Evolutionary conservation across 2,329 filamentous ascomycete genomes (phyloP), one percentile per base, ranked within the genome.

Genomic region (Clonostachys rosea): DNA sequence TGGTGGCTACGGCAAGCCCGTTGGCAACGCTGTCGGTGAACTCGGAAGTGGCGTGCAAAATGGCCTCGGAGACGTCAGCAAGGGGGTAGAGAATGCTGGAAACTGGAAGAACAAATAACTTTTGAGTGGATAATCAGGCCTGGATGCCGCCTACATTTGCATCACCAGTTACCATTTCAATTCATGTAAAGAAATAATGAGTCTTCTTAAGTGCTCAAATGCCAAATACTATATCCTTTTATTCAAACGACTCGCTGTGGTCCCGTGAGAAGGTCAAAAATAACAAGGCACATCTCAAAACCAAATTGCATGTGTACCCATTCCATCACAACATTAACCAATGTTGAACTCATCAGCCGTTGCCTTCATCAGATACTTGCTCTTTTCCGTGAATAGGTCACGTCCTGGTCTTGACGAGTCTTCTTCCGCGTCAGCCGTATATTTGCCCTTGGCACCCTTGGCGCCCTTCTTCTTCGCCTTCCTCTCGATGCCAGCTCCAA

Each of bases 291-390:
- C 36, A 4, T 11, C 9, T 6, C 39, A 18, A 17, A 24, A 8
- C 39, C 11, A 12, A 11, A 30, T 41, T 17, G 12, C 12, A 12
- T n/a, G 39, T 45, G 9, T 9, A 30, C 43, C 24, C 6, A 8
- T 17, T 45, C n/a, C 33, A n/a, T 46, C 36, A 24, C 14, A 30
- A 47, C 36, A n/a, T 47, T 68, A 85, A 14, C 83, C 83, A 60
- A 87, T 78, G 60, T 87, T 87, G 59, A 87, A 87, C 67, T 87
- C 84, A 53, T 75, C 75, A 17, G 81, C 78, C 50, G 72, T 74
- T 54, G 82, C 80, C 67, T 80, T 84, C 69, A 78, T 78, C 68
- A 82, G 70, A 79, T 81, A 86, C 65, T 76, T 80, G 64, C 74
- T 80, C 52, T 81, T 83, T 78, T 60, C 80, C 76, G 62, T 81